A percentile compares a stretch with the other conserved stretches of the same genome.
Evolutionary conservation across 371 early-diverging fungal species (phyloP).

Genomic region (Coemansia sp.): DNA sequence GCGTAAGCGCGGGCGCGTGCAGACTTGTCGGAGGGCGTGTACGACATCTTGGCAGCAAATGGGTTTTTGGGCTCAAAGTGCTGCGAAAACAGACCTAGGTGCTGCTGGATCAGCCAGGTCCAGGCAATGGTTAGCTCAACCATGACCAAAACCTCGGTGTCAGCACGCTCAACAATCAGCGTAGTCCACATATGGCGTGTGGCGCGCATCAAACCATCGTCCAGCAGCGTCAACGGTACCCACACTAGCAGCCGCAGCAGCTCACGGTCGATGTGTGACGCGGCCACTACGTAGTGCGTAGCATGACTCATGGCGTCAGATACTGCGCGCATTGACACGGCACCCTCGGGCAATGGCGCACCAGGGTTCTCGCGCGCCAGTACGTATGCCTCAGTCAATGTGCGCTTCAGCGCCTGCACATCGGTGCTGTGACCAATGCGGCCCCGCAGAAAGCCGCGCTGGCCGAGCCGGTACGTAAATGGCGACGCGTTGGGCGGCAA

Average conservation of each 20-base stretch:
- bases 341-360: slow-evolving; percentile 16
- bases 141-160: slow-evolving; percentile 74
- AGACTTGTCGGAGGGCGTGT: slow-evolving; percentile 83
- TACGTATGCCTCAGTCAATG: slow-evolving; percentile 35
- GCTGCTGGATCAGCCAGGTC: slow-evolving; percentile 76
- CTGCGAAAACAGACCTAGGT: slow-evolving; percentile 71
- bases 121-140: slow-evolving; percentile 78
- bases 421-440: slow-evolving; percentile 24
- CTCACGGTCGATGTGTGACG: slow-evolving; percentile 53
- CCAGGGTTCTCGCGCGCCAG: slow-evolving; percentile 32
- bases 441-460: slow-evolving; percentile 46
- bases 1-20: slow-evolving; percentile 63
- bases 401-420: slow-evolving; percentile 27
- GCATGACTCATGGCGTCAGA: slow-evolving; percentile 33
- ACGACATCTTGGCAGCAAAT: slow-evolving; percentile 86
- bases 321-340: slow-evolving; percentile 7
- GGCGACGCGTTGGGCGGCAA: slow-evolving; percentile 48
- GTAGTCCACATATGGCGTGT: slow-evolving; percentile 84
- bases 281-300: slow-evolving; percentile 23
- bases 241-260: slow-evolving; percentile 77
- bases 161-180: slow-evolving; percentile 77
- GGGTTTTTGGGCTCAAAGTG: slow-evolving; percentile 68
- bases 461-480: slow-evolving; percentile 44
- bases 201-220: slow-evolving; percentile 73
- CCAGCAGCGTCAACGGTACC: slow-evolving; percentile 83